Evolutionary conservation across 805 yeast genomes (phyloP).

Genomic region (Candida endomychidarum): DNA sequence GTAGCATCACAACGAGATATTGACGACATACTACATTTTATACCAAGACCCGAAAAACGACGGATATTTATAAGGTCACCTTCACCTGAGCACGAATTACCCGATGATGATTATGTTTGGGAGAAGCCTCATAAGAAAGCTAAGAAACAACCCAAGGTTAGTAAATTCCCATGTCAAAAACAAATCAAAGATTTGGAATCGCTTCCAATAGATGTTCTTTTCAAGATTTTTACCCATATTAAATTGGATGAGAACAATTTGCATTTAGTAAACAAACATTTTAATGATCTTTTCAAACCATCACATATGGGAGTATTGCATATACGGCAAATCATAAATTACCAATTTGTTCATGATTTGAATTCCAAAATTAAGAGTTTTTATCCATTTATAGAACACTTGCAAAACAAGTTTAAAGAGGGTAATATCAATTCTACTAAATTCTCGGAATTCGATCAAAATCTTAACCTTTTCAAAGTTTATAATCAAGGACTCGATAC

Average conservation of each 20-base stretch:
- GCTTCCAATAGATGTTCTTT: conserved; percentile 13
- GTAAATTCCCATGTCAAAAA: background rate
- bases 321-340: conserved; percentile 7
- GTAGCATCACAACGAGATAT: background rate
- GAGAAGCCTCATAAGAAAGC: no score
- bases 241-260: conserved; percentile 11
- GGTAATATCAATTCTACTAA: background rate
- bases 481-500: conserved; percentile 3
- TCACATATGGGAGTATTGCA: conserved; percentile 8
- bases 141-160: background rate
- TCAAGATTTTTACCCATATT: conserved; percentile 10
- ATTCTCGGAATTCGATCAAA: conserved; percentile 7
- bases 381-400: background rate
- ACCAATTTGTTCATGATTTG: conserved; percentile 13
- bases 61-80: no score
- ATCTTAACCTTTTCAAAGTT: conserved; percentile 1
- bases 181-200: background rate
- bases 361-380: conserved; percentile 7
- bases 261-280: conserved; percentile 10
- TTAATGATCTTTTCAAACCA: conserved; percentile 8
- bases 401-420: conserved; percentile 1
- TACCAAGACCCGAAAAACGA: background rate
- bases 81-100: no score
- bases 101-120: no score
- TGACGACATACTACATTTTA: conserved; percentile 3